Evolutionary conservation across 495 filamentous ascomycete species (phyloP).

Genomic region (Penicillium egyptiacum): DNA sequence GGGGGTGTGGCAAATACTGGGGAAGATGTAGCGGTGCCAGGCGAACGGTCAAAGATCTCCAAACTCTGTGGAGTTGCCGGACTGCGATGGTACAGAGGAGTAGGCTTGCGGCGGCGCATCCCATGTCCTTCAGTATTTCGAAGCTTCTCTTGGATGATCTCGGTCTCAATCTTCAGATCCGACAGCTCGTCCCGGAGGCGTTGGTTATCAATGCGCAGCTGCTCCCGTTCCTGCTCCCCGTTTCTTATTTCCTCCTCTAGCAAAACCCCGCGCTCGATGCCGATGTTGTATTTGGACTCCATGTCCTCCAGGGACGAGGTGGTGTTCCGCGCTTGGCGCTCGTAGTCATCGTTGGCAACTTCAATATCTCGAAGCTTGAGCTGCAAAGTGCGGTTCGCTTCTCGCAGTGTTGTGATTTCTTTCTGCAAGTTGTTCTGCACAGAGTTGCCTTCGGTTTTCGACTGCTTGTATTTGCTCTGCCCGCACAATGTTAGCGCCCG

Average conservation of each 20-base stretch:
- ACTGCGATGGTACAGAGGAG: constrained; percentile 47
- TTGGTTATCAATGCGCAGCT: constrained; percentile 83
- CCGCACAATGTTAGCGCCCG: background rate
- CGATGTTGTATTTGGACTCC: constrained; percentile 93
- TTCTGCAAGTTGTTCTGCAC: constrained; percentile 90
- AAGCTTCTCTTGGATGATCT: constrained; percentile 91
- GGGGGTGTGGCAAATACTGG: constrained; percentile 72
- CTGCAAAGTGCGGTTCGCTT: constrained; percentile 76
- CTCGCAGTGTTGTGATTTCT: constrained; percentile 88
- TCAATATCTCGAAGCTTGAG: constrained; percentile 89
- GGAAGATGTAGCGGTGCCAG: constrained; percentile 66
- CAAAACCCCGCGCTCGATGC: constrained; percentile 88
- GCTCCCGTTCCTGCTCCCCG: constrained; percentile 88
- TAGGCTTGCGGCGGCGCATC: constrained; percentile 53
- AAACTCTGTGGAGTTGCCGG: constrained; percentile 52
- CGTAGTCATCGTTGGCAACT: constrained; percentile 97
- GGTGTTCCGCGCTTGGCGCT: constrained; percentile 90
- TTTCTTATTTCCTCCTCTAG: constrained; percentile 90
- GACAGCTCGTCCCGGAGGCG: constrained; percentile 84
- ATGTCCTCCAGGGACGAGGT: constrained; percentile 94
- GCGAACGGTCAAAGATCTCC: constrained; percentile 54
- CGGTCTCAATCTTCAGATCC: constrained; percentile 90
- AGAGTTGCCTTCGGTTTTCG: constrained; percentile 78
- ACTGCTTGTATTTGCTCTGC: constrained; percentile 94
- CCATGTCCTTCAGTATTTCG: constrained; percentile 61